phyloP scores from a whole-genome alignment of 2,329 filamentous ascomycete species.

The Corynespora cassiicola region DNA sequence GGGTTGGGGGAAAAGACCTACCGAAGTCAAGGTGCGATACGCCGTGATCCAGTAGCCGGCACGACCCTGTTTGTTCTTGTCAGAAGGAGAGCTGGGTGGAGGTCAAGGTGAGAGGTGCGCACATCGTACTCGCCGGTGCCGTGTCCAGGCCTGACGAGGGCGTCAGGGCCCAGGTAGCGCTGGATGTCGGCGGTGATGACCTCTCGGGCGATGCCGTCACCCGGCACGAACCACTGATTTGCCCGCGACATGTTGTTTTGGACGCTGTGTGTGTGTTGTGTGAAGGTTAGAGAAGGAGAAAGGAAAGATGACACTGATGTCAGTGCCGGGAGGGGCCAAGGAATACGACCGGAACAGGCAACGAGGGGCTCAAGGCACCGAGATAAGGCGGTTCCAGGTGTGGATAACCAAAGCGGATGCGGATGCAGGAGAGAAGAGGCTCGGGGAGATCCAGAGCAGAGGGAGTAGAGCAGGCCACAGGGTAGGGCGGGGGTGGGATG shows the following conservation, averaged over 20 bases:
- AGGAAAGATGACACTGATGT: constrained; percentile 45
- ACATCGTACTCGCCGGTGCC: constrained; percentile 55
- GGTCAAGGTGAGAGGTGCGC: constrained; percentile 36
- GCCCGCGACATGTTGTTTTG: constrained; percentile 38
- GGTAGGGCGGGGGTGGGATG: constrained; percentile 39
- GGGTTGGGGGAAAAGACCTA: constrained; percentile 40
- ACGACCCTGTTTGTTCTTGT: constrained; percentile 43
- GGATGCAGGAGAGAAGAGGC: constrained; percentile 31
- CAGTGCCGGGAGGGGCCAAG: constrained; percentile 42
- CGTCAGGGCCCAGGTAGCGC: constrained; percentile 58
- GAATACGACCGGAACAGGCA: constrained; percentile 37
- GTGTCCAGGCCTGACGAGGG: constrained; percentile 55
- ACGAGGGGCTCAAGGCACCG: constrained; percentile 38
- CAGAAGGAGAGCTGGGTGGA: constrained; percentile 16
- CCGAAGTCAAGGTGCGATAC: constrained; percentile 57
- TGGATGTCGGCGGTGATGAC: constrained; percentile 61
- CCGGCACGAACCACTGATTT: constrained; percentile 58
- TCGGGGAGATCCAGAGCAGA: constrained; percentile 33
- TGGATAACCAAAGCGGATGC: constrained; percentile 26
- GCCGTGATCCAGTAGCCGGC: constrained; percentile 59
- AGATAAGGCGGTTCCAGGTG: constrained; percentile 31
- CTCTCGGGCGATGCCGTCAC: constrained; percentile 58
- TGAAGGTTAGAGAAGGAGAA: constrained; percentile 26
- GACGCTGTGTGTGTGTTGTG: constrained; percentile 22
- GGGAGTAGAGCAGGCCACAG: constrained; percentile 29